Base-by-base conservation (phyloP, 495 filamentous ascomycete genomes). In the Penicillium lagena region DNA sequence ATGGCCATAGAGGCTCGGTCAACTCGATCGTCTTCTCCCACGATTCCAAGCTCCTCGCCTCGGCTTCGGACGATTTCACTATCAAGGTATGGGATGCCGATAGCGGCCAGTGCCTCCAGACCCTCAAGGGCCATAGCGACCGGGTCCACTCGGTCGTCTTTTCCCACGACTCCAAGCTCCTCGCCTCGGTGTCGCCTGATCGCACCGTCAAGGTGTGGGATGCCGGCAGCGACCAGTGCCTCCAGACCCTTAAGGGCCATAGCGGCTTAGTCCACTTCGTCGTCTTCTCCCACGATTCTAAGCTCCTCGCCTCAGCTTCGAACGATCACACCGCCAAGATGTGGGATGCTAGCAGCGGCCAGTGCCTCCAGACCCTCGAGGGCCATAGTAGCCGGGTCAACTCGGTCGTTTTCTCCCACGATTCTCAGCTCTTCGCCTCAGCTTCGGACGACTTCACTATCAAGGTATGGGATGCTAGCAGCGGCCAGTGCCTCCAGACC, bases 311-410 rank as follows among this genome's bases (percentile, higher is more conserved):
- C 28, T 50, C 47, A 12, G 43, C 12, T 27, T 50, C 37, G 1
- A 0, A 9, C 8, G 45, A 46, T 46, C 13, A 30, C 1, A 49
- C 45, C 0, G 42, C 50, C 29, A 62, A 59, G 30, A 43, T 40
- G 12, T 49, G 47, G 47, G 87, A 93, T 54, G 82, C 77, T 6
- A 86, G 87, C 54, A 67, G 76, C 8, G 82, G 78, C 4, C 77
- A 82, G 42, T 77, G 73, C 9, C 55, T 73, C 0, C 81, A 84
- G 50, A 85, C 17, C 2, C 36, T 32, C 7, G 30, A 32, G 30
- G 42, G 42, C 35, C 29, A 33, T 12, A 5, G 12, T 22, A 11
- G 37, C 34, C 13, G 15, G n/a, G 30, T 32, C 30, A 32, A 7
- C 30, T 2, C 48, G 29, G 54, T 53, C 0, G 55, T 52, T 8